Percentiles rank a stretch among this genome's conserved stretches.
phyloP scores from a whole-genome alignment of 208 protist species.

The Trypanosoma lewisi region DNA sequence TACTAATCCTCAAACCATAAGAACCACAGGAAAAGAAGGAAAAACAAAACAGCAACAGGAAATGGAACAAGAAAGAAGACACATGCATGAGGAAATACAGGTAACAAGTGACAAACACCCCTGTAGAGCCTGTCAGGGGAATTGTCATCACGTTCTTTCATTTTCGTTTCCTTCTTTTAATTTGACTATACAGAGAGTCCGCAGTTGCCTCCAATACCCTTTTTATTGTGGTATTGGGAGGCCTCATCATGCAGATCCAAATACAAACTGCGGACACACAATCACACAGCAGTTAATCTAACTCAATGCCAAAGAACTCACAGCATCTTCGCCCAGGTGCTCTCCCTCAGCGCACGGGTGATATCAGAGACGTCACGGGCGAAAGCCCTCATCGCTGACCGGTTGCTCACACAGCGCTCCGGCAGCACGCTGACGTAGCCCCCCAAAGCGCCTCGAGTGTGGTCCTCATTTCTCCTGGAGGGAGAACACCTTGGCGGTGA shows the following conservation, averaged over 20 bases:
- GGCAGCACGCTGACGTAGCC: not conserved
- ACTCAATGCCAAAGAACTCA: too few relatives aligned
- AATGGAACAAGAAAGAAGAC: constrained; percentile 6
- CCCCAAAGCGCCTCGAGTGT: not conserved
- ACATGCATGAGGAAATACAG: not conserved
- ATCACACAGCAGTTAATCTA: not conserved
- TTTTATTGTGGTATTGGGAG: too few relatives aligned
- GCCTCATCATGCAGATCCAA: too few relatives aligned
- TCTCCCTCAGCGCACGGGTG: constrained; percentile 14
- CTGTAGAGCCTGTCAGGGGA: not conserved
- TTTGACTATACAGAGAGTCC: not conserved
- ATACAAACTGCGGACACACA: too few relatives aligned
- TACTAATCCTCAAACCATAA: not conserved
- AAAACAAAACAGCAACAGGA: constrained; percentile 2
- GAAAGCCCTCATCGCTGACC: constrained; percentile 15
- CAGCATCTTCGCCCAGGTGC: constrained; percentile 13
- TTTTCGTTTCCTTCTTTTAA: not conserved
- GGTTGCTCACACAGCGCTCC: constrained; percentile 12
- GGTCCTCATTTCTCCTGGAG: not conserved
- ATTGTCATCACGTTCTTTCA: not conserved
- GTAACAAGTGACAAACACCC: too few relatives aligned
- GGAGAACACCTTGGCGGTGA: not conserved
- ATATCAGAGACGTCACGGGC: constrained; percentile 18
- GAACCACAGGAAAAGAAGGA: constrained; percentile 1
- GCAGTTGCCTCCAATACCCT: not conserved